These are phyloP conservation scores for Medicago lupulina DNA, from an alignment of 306 rosid genomes.

Conservation along the genomic window DNA sequence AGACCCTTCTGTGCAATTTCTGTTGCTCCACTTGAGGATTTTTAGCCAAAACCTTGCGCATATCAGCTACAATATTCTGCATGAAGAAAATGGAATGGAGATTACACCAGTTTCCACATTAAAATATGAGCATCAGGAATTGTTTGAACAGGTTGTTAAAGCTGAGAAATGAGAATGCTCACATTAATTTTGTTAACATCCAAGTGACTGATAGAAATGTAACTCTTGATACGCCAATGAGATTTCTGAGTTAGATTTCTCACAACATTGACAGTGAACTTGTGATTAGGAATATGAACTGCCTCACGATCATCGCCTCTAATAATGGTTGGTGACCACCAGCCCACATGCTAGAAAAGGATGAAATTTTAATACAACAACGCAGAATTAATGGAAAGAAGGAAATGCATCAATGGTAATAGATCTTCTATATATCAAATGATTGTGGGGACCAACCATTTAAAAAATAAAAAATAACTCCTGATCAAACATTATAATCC, in stretches of 20 bases:
- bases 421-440: slow-evolving; percentile 24
- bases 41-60: slow-evolving; percentile 98
- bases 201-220: slow-evolving; percentile 90
- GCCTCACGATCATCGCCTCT: slow-evolving; percentile 99
- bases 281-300: slow-evolving; percentile 97
- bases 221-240: slow-evolving; percentile 97
- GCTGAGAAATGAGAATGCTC: slow-evolving; percentile 53
- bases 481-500: slow-evolving; percentile 10
- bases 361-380: slow-evolving; percentile 29
- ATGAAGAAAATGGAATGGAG: slow-evolving; percentile 27
- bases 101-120: slow-evolving; percentile 33
- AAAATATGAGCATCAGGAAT: slow-evolving; percentile 36
- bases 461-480: not conserved
- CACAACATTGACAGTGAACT: slow-evolving; percentile 95
- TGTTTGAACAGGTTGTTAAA: slow-evolving; percentile 31
- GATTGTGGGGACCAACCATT: slow-evolving; percentile 20
- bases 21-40: slow-evolving; percentile 99
- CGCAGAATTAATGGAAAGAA: slow-evolving; percentile 28
- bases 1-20: slow-evolving; percentile 95
- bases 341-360: slow-evolving; percentile 85
- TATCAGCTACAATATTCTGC: slow-evolving; percentile 93
- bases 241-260: slow-evolving; percentile 94
- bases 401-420: slow-evolving; percentile 29
- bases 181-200: slow-evolving; percentile 94
- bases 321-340: slow-evolving; percentile 99